A percentile compares a stretch with the other conserved stretches of the same genome.
Conservation (phyloP, 2,329 filamentous ascomycete genomes). For the Botrytis hyacinthi region DNA sequence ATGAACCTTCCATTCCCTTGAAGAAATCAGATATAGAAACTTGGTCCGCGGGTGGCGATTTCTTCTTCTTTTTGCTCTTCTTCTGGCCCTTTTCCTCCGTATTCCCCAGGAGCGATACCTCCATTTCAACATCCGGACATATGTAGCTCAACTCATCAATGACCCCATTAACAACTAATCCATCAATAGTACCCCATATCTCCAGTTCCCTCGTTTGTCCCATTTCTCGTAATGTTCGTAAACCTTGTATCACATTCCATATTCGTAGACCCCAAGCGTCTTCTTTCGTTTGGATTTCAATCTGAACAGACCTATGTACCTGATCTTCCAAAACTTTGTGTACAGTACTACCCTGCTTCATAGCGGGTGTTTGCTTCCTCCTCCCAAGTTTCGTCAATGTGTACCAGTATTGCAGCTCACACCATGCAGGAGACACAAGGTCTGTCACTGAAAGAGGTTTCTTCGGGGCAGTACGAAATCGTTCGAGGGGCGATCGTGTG, state of each 20-base stretch:
- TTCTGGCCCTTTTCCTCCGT: constrained; percentile 27
- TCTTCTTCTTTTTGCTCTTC: constrained; percentile 19
- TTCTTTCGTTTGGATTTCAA: constrained; percentile 72
- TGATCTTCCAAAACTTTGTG: constrained; percentile 84
- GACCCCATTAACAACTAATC: constrained; percentile 80
- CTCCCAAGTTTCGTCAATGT: constrained; percentile 74
- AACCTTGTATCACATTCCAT: constrained; percentile 88
- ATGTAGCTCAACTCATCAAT: constrained; percentile 82
- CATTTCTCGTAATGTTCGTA: constrained; percentile 68
- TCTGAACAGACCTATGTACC: constrained; percentile 71
- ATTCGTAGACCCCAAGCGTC: constrained; percentile 79
- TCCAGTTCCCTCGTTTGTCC: constrained; percentile 75
- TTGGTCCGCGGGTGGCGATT: constrained; percentile 39
- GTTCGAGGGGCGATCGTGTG: constrained; percentile 64
- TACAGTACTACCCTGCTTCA: constrained; percentile 77
- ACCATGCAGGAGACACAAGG: constrained; percentile 87
- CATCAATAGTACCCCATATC: constrained; percentile 82
- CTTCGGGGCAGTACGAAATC: constrained; percentile 73
- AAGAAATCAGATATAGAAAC: constrained; percentile 36
- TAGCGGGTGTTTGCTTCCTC: constrained; percentile 73
- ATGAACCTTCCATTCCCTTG: constrained; percentile 24
- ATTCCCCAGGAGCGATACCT: constrained; percentile 42
- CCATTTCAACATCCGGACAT: constrained; percentile 70
- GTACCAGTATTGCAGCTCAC: constrained; percentile 91
- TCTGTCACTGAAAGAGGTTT: constrained; percentile 87